Evolutionary conservation across 2,329 filamentous ascomycete species (phyloP).

Genomic region (Ceratocystiopsis brevicomis): DNA sequence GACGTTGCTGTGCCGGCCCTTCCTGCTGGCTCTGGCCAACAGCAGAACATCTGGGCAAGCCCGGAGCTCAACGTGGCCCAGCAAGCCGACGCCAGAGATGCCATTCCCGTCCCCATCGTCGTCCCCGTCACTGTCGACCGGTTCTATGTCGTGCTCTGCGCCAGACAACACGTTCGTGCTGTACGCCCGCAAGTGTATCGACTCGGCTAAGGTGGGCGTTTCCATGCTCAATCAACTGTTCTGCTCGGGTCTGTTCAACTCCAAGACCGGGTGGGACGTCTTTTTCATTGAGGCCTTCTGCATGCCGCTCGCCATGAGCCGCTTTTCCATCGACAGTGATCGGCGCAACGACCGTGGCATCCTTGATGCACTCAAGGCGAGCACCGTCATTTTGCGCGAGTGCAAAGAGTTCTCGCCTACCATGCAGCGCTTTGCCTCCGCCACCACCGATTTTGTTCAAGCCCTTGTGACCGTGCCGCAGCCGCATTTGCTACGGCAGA

Average conservation of each 20-base stretch:
- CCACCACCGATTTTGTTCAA: slow-evolving; percentile 7
- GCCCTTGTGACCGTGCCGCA: slow-evolving; percentile 2
- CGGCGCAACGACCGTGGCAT: slow-evolving; percentile 3
- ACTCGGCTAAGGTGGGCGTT: slow-evolving; percentile 6
- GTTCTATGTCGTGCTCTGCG: no score
- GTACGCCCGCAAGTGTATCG: slow-evolving; percentile 4
- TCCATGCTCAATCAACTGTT: slow-evolving; percentile 6
- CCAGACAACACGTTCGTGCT: not conserved
- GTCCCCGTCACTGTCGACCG: not conserved
- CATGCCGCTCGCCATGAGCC: slow-evolving; percentile 8
- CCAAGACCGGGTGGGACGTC: slow-evolving; percentile 10
- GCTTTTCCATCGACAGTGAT: slow-evolving; percentile 4
- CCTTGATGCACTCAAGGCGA: slow-evolving; percentile 3
- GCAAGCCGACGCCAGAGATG: slow-evolving; percentile 1
- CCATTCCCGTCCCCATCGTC: not conserved
- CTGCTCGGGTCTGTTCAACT: slow-evolving; percentile 6
- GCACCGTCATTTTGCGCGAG: slow-evolving; percentile 5
- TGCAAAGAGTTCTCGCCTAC: slow-evolving; percentile 8
- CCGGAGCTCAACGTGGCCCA: no score
- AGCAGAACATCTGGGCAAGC: no score
- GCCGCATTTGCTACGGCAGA: no score
- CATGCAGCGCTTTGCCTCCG: slow-evolving; percentile 7
- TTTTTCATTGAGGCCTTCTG: slow-evolving; percentile 8
- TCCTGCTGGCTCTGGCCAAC: slow-evolving; percentile 10
- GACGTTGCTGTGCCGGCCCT: slow-evolving; percentile 13